phyloP scores from a whole-genome alignment of 148 eudicot genomes.

The Vaccinium darrowii region DNA sequence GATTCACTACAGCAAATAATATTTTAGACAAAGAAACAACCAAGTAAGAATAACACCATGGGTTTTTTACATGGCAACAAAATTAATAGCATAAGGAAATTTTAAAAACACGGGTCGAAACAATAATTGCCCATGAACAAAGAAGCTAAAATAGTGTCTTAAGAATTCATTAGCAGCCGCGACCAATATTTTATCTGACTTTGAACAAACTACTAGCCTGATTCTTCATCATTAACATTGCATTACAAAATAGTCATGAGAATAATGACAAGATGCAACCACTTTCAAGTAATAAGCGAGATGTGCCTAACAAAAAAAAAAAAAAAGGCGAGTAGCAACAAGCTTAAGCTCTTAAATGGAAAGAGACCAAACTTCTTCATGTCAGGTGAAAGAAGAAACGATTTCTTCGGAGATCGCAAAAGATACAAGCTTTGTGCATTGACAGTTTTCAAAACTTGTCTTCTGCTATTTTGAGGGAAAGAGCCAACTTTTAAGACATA shows the following conservation, averaged over 20 bases:
- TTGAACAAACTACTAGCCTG: background rate
- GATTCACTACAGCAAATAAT: background rate
- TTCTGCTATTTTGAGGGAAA: background rate
- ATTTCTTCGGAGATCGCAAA: background rate
- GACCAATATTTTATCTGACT: background rate
- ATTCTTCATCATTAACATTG: background rate
- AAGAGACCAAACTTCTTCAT: background rate
- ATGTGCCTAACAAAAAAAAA: background rate
- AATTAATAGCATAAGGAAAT: background rate
- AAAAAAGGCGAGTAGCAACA: background rate
- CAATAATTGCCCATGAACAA: background rate
- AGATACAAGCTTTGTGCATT: background rate
- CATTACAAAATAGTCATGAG: background rate
- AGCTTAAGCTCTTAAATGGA: background rate
- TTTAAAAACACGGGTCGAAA: background rate
- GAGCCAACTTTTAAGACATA: background rate
- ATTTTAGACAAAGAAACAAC: background rate
- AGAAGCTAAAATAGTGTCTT: conserved; percentile 2
- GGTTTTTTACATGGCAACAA: background rate
- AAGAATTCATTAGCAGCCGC: conserved; percentile 7
- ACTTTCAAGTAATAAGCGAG: background rate
- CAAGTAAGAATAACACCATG: background rate
- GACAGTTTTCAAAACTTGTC: background rate
- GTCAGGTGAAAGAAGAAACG: background rate
- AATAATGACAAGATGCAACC: background rate